Conservation (phyloP, 768 basidiomycete genomes). For the Lepiota brunneoincarnata region DNA sequence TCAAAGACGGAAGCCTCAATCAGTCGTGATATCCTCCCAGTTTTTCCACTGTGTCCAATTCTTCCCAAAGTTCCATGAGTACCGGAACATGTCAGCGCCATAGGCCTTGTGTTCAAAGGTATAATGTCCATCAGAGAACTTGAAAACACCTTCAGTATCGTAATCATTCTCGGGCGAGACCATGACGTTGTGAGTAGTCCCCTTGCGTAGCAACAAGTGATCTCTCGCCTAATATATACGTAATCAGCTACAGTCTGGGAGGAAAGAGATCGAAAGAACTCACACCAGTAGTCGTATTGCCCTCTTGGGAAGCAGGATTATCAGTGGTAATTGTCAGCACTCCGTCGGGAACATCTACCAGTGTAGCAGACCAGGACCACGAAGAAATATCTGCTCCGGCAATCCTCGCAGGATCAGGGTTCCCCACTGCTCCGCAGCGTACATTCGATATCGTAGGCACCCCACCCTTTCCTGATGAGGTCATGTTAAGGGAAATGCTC, state of each 20-base stretch:
- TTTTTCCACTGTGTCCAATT: conserved; percentile 80
- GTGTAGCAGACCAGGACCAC: conserved; percentile 75
- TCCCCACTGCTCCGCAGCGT: conserved; percentile 48
- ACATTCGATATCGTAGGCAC: conserved; percentile 50
- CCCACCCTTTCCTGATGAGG: conserved; percentile 60
- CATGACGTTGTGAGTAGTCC: conserved; percentile 69
- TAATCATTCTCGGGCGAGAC: conserved; percentile 88
- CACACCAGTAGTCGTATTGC: conserved; percentile 54
- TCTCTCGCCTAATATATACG: conserved; percentile 51
- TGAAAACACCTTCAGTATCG: conserved; percentile 53
- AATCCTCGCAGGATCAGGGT: conserved; percentile 48
- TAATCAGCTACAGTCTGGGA: conserved; percentile 7
- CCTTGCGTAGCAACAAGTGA: conserved; percentile 81
- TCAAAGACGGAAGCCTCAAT: conserved; percentile 60
- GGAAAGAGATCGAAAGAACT: conserved; percentile 20
- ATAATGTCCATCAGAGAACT: conserved; percentile 59
- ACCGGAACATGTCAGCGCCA: conserved; percentile 86
- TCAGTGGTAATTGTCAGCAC: conserved; percentile 69
- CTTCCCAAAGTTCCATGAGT: conserved; percentile 82
- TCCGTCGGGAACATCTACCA: conserved; percentile 78
- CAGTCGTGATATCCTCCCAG: conserved; percentile 72
- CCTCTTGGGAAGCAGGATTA: conserved; percentile 41
- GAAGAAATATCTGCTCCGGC: conserved; percentile 52
- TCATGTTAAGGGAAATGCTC: conserved; percentile 64
- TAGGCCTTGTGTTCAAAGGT: conserved; percentile 78